Evolutionary conservation across 352 stramenopile species (phyloP), one percentile per base, ranked within the genome.

Genomic region (Globisporangium cystogenes): DNA sequence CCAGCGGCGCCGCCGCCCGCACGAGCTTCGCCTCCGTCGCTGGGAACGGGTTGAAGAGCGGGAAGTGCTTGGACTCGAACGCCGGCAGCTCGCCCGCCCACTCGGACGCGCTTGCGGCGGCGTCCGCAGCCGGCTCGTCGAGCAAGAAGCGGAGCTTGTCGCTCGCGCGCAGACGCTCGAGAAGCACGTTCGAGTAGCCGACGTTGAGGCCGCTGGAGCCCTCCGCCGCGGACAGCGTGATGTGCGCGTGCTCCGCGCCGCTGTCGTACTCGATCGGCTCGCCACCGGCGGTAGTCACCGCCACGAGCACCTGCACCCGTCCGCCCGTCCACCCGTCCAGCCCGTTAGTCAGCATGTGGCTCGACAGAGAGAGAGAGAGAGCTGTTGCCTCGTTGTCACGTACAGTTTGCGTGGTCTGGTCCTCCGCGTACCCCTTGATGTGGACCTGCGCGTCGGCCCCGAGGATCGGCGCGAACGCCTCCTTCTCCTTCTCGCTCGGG

Each of bases 1-100:
- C 59, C 31, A 81, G 55, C 31, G 70, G 44, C 8, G 69, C 57
- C 26, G 59, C 48, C 21, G 58, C 33, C 21, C 73, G 51, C 48
- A 58, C 61, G 48, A 90, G 27, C 42, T 60, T 79, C 23, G 67
- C 82, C 11, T 53, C 33, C 1, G 74, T 64, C 20, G 74, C 65
- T 36, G 82, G 80, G 64, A 93, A 93, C 46, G 82, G 80, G 64
- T 76, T 93, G 60, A 87, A 93, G 16, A 93, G 64, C 48, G 82
- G 75, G 59, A 93, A 59, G 43, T 85, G 65, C 60, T 68, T 74
- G 16, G 82, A 93, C 14, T 86, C 62, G 56, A 91, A 93, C 31
- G 47, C 60, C 1, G 80, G 72, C 41, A 93, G 65, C 53, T 87
- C 68, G n/a, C 81, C 82, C 10, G 27, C 65, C 81, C 78, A 90